These are phyloP conservation scores for Haematococcus lacustris DNA, from an alignment of 139 green algal genomes.

Conservation along the genomic window DNA sequence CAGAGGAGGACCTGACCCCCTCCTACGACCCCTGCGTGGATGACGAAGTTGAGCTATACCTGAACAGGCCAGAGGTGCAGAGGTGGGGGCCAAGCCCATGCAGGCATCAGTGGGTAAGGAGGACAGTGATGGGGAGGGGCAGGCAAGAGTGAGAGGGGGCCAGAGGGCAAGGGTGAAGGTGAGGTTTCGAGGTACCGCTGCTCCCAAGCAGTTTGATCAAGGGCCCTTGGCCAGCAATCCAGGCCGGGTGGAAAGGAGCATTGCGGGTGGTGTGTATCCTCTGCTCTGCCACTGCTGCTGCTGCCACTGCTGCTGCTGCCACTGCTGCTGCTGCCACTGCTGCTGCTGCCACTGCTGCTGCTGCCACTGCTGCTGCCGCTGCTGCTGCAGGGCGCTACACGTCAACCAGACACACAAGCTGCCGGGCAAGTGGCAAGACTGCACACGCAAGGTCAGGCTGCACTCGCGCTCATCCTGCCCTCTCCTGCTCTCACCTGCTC, in stretches of 20 bases:
- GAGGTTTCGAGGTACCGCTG: too few species aligned
- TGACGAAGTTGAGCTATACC: conserved; percentile 57
- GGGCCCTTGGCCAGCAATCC: too few species aligned
- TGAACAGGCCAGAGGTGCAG: conserved; percentile 72
- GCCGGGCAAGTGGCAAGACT: conserved; percentile 45
- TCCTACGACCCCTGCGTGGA: conserved; percentile 75
- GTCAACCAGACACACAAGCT: conserved; percentile 44
- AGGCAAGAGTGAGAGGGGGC: background rate
- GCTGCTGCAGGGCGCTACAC: conserved; percentile 43
- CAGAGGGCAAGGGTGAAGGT: too few species aligned
- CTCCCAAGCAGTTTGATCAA: too few species aligned
- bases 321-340: background rate
- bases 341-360: background rate
- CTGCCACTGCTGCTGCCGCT: background rate
- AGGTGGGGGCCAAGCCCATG: conserved; percentile 45
- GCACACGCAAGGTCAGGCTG: conserved; percentile 16
- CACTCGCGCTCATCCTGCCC: background rate
- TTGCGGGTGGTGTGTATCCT: too few species aligned
- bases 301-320: background rate
- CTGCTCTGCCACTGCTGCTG: background rate
- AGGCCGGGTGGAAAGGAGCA: too few species aligned
- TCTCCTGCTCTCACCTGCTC: background rate
- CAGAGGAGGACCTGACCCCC: too few species aligned
- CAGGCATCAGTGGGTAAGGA: background rate
- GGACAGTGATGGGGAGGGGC: background rate